Evolutionary conservation across 768 basidiomycete species (phyloP).

Genomic region (Lactarius sanguifluus): DNA sequence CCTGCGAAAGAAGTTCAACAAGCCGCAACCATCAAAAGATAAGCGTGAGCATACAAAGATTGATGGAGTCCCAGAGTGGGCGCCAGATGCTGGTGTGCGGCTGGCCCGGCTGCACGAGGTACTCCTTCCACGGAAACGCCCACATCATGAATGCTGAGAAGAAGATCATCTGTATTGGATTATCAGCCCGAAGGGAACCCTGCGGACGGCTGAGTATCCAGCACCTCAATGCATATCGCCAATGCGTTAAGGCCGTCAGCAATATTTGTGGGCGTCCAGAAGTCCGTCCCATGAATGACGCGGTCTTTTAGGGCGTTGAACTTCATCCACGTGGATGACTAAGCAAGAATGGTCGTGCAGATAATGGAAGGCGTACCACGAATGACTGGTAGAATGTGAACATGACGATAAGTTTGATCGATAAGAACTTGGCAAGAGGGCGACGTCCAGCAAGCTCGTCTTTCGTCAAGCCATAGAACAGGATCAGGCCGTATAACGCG

Average conservation of each 20-base stretch:
- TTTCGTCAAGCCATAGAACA: constrained; percentile 81
- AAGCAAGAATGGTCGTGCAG: too few species aligned
- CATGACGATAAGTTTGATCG: constrained; percentile 86
- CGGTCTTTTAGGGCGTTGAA: constrained; percentile 63
- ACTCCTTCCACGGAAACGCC: constrained; percentile 77
- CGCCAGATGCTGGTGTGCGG: constrained; percentile 59
- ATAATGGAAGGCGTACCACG: constrained; percentile 42
- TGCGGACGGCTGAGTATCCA: constrained; percentile 17
- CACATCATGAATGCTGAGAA: constrained; percentile 78
- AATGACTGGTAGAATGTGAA: constrained; percentile 88
- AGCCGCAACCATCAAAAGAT: background rate
- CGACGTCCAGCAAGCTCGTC: constrained; percentile 75
- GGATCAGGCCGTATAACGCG: constrained; percentile 80
- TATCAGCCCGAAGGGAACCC: constrained; percentile 17
- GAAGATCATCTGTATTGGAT: constrained; percentile 66
- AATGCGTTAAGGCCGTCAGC: constrained; percentile 83
- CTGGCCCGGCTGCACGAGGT: constrained; percentile 43
- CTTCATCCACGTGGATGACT: constrained; percentile 38
- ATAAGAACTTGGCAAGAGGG: constrained; percentile 82
- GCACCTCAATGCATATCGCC: constrained; percentile 79
- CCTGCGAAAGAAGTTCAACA: constrained; percentile 37
- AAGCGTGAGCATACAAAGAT: constrained; percentile 41
- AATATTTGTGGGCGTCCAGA: constrained; percentile 84
- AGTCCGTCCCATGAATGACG: constrained; percentile 77
- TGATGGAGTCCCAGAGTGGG: constrained; percentile 68